These are phyloP conservation scores for Eucalyptus microcorys DNA, from an alignment of 345 rosid species.

Conservation along the genomic window DNA sequence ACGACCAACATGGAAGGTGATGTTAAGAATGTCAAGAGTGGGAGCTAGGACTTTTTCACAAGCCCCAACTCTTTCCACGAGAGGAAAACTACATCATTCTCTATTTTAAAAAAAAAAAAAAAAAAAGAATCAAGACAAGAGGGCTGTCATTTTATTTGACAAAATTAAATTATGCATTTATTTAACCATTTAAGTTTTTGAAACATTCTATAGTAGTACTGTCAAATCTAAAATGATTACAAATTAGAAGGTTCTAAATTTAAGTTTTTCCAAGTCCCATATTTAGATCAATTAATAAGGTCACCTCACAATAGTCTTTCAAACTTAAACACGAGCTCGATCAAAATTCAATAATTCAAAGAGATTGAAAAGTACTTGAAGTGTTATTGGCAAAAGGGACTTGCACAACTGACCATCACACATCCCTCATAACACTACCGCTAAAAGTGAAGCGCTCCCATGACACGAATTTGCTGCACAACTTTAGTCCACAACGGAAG, in stretches of 20 bases:
- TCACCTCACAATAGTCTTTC: neutral
- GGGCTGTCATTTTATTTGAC: neutral
- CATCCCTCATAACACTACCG: rapidly evolving
- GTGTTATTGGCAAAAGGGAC: rapidly evolving
- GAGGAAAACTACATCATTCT: neutral
- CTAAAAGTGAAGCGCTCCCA: rapidly evolving
- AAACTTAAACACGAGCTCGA: neutral
- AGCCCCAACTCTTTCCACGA: neutral
- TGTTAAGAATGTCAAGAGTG: neutral
- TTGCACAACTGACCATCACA: rapidly evolving
- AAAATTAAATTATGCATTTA: no score
- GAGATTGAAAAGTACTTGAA: neutral
- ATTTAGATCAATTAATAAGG: rapidly evolving
- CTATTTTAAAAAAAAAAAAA: no score
- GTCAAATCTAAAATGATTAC: no score
- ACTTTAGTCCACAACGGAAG: neutral
- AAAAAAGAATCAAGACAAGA: neutral
- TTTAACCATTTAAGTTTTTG: no score
- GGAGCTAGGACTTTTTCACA: neutral
- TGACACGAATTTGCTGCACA: rapidly evolving
- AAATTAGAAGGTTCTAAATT: rapidly evolving
- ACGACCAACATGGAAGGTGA: neutral
- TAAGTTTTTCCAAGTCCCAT: rapidly evolving
- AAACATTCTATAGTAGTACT: rapidly evolving
- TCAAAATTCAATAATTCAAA: neutral